Evolutionary conservation across 208 protist genomes (phyloP).

Genomic region (Trypanosoma boissoni): DNA sequence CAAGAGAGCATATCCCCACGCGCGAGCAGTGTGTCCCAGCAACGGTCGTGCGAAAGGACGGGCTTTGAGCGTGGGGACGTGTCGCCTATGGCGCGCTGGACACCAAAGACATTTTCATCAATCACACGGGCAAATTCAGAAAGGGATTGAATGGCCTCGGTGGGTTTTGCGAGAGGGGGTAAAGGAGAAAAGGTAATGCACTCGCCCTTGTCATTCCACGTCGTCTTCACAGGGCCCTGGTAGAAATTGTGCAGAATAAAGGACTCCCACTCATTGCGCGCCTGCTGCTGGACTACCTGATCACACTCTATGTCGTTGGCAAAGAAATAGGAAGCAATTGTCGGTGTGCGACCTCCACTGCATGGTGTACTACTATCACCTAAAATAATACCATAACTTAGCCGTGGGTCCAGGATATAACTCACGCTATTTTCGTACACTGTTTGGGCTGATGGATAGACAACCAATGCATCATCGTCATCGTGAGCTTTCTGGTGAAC

Average conservation of each 20-base stretch:
- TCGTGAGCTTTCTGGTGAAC: not conserved
- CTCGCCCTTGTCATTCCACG: slow-evolving; percentile 10
- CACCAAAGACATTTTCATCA: slow-evolving; percentile 3
- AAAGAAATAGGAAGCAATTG: slow-evolving; percentile 21
- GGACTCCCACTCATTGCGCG: slow-evolving; percentile 23
- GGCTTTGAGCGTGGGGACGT: not conserved
- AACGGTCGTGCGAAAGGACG: not conserved
- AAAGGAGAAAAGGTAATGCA: slow-evolving; percentile 16
- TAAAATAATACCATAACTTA: slow-evolving; percentile 62
- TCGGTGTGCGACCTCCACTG: not conserved
- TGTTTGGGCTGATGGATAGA: slow-evolving; percentile 20
- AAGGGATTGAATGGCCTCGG: slow-evolving; percentile 2
- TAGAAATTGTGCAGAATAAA: slow-evolving; percentile 34
- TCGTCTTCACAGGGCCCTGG: slow-evolving; percentile 11
- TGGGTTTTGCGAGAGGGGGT: not conserved
- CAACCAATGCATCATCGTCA: slow-evolving; percentile 24
- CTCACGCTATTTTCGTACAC: slow-evolving; percentile 17
- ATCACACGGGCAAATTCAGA: slow-evolving; percentile 3
- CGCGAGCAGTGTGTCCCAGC: slow-evolving; percentile 32
- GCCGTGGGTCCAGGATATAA: slow-evolving; percentile 46
- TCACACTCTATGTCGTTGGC: slow-evolving; percentile 18
- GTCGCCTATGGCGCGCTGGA: not conserved
- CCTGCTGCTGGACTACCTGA: slow-evolving; percentile 7
- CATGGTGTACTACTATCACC: not conserved
- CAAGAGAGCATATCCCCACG: slow-evolving; percentile 15